Base-by-base conservation (phyloP, 495 filamentous ascomycete genomes). In the Annulohypoxylon bovei region DNA sequence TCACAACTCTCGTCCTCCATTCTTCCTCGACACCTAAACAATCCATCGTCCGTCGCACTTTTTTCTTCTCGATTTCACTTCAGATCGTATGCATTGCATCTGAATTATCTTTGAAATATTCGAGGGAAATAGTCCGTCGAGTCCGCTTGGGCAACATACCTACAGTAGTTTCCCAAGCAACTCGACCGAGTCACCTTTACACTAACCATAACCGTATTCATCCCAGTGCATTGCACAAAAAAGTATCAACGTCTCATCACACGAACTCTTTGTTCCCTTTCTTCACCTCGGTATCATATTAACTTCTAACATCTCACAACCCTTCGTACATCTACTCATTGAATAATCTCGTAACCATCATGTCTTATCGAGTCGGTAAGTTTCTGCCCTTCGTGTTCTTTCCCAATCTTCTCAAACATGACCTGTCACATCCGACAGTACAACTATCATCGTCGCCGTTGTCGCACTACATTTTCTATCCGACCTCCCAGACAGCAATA, bases 281-380 rank as follows among this genome's bases (percentile, higher is more conserved):
- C 49, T 6, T 40, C 12, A 22, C 20, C 9, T 27, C 3, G 23
- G 28, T 28, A 27, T 28, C 46, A 50, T 28, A 9, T 30, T 23
- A 27, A 28, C 22, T 28, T 28, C 23, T 5, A 1, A 33, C 16
- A 33, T 53, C 49, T 16, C 28, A 22, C 3, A 32, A 20, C 7
- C 1, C 14, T 32, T 20, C 28, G 28, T 3, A n/a, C n/a, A 14
- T 12, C 49, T 33, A 28, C 33, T 33, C 33, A 9, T 7, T 4
- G 18, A 6, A 33, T 33, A 9, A 33, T 32, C 1, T 32, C 49
- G 27, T 32, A 20, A 27, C 2, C 27, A 33, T 1, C n/a, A 53
- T 53, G 49, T 53, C 49, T 53, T 53, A 53, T 11, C 27, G 49
- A 30, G n/a, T 53, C 3, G 49, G 49, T 53, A 53, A 4, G 49